Evolutionary conservation across 1,284 basidiomycete species (phyloP).

Genomic region (Heterobasidion occidentale): DNA sequence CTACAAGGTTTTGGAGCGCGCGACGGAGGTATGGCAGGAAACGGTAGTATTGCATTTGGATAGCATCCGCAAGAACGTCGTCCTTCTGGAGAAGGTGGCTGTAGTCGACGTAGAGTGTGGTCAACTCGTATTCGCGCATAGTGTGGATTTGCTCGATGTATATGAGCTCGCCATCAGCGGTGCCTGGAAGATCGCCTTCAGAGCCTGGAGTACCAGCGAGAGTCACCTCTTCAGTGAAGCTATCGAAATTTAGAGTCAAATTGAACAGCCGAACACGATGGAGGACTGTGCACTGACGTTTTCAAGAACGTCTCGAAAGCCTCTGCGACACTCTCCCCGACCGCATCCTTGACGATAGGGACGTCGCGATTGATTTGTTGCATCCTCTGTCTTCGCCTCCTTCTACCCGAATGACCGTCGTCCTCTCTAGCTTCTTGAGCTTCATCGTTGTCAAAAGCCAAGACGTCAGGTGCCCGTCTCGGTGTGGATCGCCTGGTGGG

Average conservation of each 20-base stretch:
- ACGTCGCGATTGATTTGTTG: conserved; percentile 55
- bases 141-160: conserved; percentile 91
- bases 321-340: conserved; percentile 89
- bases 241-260: conserved; percentile 22
- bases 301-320: conserved; percentile 89
- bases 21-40: conserved; percentile 93
- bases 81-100: conserved; percentile 86
- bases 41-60: conserved; percentile 93
- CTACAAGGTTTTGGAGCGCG: conserved; percentile 84
- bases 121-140: conserved; percentile 89
- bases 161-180: conserved; percentile 55
- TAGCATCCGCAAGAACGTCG: conserved; percentile 87
- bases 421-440: conserved; percentile 36
- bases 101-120: conserved; percentile 96
- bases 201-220: conserved; percentile 71
- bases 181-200: conserved; percentile 35
- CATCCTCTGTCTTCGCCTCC: conserved; percentile 36
- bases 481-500: conserved; percentile 25
- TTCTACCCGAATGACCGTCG: conserved; percentile 23
- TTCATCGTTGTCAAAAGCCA: conserved; percentile 46
- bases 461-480: conserved; percentile 46
- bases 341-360: conserved; percentile 83
- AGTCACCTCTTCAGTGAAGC: conserved; percentile 76
- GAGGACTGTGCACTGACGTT: conserved; percentile 47
- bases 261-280: background rate